Percentiles rank a stretch among this genome's conserved stretches.
These are phyloP conservation scores for Boletus subcaerulescens DNA, from an alignment of 768 basidiomycete genomes.

Conservation along the genomic window DNA sequence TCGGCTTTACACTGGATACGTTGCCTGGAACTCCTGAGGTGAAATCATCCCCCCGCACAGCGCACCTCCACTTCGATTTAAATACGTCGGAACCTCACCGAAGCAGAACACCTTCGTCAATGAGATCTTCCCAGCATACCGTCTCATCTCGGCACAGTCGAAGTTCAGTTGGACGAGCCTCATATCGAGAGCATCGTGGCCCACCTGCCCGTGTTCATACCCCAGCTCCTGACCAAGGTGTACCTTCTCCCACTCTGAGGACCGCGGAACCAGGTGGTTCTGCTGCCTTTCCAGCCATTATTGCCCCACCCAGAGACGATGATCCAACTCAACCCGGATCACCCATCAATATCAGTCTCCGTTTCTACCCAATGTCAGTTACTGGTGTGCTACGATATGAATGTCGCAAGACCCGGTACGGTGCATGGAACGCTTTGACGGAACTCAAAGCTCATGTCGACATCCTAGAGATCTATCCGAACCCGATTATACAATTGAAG, in stretches of 20 bases:
- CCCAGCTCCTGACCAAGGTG: neutral
- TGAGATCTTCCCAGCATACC: conserved; percentile 14
- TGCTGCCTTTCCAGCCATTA: neutral
- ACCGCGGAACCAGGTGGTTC: neutral
- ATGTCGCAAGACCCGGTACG: conserved; percentile 8
- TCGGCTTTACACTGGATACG: neutral
- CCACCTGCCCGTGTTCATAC: conserved; percentile 9
- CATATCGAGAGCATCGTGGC: conserved; percentile 22
- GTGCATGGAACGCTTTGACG: neutral
- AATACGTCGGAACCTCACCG: neutral
- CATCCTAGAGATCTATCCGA: neutral
- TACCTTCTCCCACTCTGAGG: neutral
- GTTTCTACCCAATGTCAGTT: conserved; percentile 17
- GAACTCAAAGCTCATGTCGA: neutral
- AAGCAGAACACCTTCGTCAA: conserved; percentile 7
- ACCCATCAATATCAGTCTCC: neutral
- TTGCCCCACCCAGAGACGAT: conserved; percentile 6
- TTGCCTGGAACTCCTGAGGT: neutral
- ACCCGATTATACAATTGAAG: conserved; percentile 7
- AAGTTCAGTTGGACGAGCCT: conserved; percentile 18
- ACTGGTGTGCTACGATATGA: conserved; percentile 9
- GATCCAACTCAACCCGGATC: conserved; percentile 11
- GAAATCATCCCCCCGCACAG: neutral
- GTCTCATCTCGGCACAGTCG: conserved; percentile 15
- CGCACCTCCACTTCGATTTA: neutral